Evolutionary conservation across 2,329 filamentous ascomycete genomes (phyloP).

Genomic region (Aureobasidium sp.): DNA sequence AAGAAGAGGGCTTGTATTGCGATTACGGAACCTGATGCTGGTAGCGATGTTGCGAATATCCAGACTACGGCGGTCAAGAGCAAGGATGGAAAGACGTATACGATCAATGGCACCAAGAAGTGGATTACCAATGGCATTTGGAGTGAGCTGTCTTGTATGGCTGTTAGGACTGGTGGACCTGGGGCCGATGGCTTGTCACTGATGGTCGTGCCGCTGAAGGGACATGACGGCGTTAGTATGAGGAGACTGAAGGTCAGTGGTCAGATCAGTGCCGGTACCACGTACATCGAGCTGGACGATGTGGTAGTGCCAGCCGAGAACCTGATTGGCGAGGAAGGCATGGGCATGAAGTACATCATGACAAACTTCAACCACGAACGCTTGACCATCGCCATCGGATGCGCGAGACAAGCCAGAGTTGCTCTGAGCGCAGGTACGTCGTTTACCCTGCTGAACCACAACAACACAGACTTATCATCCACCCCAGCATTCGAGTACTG

Average conservation of each 20-base stretch:
- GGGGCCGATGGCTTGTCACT: constrained; percentile 58
- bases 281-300: constrained; percentile 69
- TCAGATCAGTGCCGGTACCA: constrained; percentile 59
- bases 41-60: constrained; percentile 68
- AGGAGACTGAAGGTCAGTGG: constrained; percentile 61
- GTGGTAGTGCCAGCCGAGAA: constrained; percentile 65
- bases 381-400: constrained; percentile 57
- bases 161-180: constrained; percentile 63
- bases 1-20: constrained; percentile 65
- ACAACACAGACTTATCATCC: background rate
- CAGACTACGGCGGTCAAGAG: constrained; percentile 59
- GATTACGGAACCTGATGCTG: constrained; percentile 70
- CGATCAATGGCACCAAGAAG: constrained; percentile 71
- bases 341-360: constrained; percentile 65
- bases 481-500: constrained; percentile 53
- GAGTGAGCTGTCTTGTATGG: constrained; percentile 62
- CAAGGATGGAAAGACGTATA: constrained; percentile 58
- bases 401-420: constrained; percentile 56
- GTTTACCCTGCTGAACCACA: no score
- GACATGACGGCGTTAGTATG: constrained; percentile 60
- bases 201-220: constrained; percentile 63
- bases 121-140: constrained; percentile 73
- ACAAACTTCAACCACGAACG: constrained; percentile 66
- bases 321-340: constrained; percentile 61
- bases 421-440: constrained; percentile 41